Evolutionary conservation across 2,329 filamentous ascomycete species (phyloP), one percentile per base, ranked within the genome.

Genomic region (Cryphonectria carpinicola): DNA sequence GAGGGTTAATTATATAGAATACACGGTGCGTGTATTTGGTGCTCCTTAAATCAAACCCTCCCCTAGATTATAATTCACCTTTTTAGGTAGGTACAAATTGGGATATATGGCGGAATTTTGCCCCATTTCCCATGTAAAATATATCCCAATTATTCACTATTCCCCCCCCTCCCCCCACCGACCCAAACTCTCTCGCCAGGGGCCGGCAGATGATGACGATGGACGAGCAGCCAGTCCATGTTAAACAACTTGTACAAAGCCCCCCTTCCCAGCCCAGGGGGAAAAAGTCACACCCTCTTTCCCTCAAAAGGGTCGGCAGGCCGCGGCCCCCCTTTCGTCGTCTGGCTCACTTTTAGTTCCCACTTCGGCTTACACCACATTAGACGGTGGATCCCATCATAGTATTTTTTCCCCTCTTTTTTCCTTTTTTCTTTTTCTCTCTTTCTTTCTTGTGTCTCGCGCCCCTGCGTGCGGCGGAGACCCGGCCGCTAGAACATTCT

Each of bases 391-490:
- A 49, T 10, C 19, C 46, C 46, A n/a, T n/a, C 19, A n/a, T 49
- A n/a, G 1, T 17, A 5, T 43, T 6, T 43, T 43, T 17, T 17
- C 13, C 2, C 13, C 3, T 1, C 5, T 17, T 17, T 17, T 17
- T 11, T 17, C 3, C 17, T 17, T 17, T 6, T 43, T 11, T 17
- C 14, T 5, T 43, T 43, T 13, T 43, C 5, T 11, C 7, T 8
- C 1, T 22, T 19, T 49, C 19, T 19, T 17, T 6, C 4, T 17
- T 17, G 54, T 58, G 43, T 65, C 43, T 65, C 63, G 43, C 28
- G 25, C 28, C 63, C 25, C 63, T 65, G 63, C 63, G 43, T 65
- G 43, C 39, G 25, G 63, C 25, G 3, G 63, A 39, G 54, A 49
- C 19, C 22, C 46, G 46, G 58, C 58, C 35, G 58, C 22, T 39